Base-by-base conservation (phyloP, 2,329 filamentous ascomycete species). In the Xylogone sp. region DNA sequence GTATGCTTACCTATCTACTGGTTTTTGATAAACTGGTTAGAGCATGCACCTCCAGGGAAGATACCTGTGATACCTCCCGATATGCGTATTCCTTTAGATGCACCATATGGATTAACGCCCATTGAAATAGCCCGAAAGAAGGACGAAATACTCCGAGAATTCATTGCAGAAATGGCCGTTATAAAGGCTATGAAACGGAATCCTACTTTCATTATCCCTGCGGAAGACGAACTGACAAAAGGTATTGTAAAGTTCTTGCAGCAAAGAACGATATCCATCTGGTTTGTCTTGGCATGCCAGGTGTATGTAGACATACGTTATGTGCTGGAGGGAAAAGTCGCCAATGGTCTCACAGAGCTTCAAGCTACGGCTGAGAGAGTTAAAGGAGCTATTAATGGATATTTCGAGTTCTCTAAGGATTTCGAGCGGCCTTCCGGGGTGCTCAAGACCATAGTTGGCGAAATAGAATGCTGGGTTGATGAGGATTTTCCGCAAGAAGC, bases 251-350 rank as follows among this genome's bases (percentile, higher is more conserved):
- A 61, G 13, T 55, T 60, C 8, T 51, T 66, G 16, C 51, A 49
- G 13, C 51, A 42, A 9, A 55, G 57, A 21, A 13, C 46, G 1
- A 60, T 62, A 18, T 52, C 57, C 8, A 61, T 62, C 1, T 56
- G 61, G 18, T 53, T 66, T 1, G 54, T 68, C 18, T 65, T 69
- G 20, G 60, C 59, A 5, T 50, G 64, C 13, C 63, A 67, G 21
- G 56, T 68, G 3, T 63, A 64, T 44, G 55, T 64, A 24, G 64
- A 68, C 24, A 65, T 69, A 24, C 66, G 65, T 1, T 59, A 60
- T 34, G 65, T 65, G 27, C 49, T 68, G 20, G 66, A 67, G n/a
- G 45, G 56, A 7, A 48, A 57, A 6, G 54, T 58, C 1, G 21
- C 22, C 2, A 31, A 42, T 22, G 51, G 50, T 44, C 54, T 55